These are phyloP conservation scores for Aeschynomene evenia DNA, from an alignment of 306 rosid species.

Conservation along the genomic window DNA sequence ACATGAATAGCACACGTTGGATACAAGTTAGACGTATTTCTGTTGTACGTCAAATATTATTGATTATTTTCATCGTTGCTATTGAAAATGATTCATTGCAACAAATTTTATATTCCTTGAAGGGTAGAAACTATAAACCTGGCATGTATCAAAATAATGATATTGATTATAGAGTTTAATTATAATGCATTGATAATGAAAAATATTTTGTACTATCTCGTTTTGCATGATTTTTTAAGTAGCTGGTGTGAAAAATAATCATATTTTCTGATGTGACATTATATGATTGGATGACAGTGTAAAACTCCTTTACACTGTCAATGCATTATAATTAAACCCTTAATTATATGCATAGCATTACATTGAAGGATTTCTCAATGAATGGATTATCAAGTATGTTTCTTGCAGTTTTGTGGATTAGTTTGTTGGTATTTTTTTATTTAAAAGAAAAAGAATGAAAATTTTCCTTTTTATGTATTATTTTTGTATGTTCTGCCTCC, in stretches of 20 bases:
- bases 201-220: too few species aligned
- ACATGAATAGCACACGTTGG: too few species aligned
- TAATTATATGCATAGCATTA: neutral
- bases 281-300: too few species aligned
- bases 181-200: too few species aligned
- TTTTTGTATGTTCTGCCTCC: too few species aligned
- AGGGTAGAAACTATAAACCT: neutral
- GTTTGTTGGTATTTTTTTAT: neutral
- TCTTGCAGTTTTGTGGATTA: neutral
- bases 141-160: conserved; percentile 21
- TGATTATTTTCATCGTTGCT: conserved; percentile 6
- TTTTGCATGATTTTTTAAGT: too few species aligned
- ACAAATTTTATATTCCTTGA: conserved; percentile 43
- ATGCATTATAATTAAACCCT: too few species aligned
- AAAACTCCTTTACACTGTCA: too few species aligned
- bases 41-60: too few species aligned
- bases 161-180: too few species aligned
- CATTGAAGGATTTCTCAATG: conserved; percentile 28
- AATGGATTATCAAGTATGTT: conserved; percentile 3
- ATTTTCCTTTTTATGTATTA: neutral
- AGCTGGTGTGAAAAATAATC: neutral
- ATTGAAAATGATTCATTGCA: conserved; percentile 21
- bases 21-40: too few species aligned
- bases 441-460: neutral
- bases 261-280: too few species aligned